Percentiles rank a stretch among this genome's conserved stretches.
Evolutionary conservation across 2,329 filamentous ascomycete genomes (phyloP).

Genomic region (Camillea tinctor): DNA sequence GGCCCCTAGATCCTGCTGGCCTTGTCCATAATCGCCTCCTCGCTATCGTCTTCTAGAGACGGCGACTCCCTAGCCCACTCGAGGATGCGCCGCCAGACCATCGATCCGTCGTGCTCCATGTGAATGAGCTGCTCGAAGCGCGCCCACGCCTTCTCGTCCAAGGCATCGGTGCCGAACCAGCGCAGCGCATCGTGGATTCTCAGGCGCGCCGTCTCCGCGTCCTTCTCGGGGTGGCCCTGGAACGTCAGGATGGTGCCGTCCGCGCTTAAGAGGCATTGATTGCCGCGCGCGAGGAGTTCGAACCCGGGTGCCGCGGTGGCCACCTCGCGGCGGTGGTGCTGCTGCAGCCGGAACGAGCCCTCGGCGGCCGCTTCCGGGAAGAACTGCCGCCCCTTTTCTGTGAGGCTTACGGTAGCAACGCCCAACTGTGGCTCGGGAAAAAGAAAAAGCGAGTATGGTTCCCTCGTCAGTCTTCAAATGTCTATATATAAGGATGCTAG

Average conservation of each 20-base stretch:
- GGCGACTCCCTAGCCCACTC: slow-evolving; percentile 23
- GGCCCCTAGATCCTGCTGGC: background rate
- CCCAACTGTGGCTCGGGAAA: slow-evolving; percentile 29
- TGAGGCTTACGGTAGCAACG: slow-evolving; percentile 37
- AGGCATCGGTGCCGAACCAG: slow-evolving; percentile 37
- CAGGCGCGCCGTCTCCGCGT: slow-evolving; percentile 37
- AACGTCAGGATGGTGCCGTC: slow-evolving; percentile 41
- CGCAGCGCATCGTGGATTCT: slow-evolving; percentile 35
- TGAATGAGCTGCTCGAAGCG: slow-evolving; percentile 29
- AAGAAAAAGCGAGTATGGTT: background rate
- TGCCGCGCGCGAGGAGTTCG: slow-evolving; percentile 33
- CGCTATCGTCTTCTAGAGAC: background rate
- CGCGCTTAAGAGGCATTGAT: slow-evolving; percentile 40
- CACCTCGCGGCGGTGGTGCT: slow-evolving; percentile 43
- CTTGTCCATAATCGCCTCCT: background rate
- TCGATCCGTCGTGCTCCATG: slow-evolving; percentile 36
- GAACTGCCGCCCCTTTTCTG: slow-evolving; percentile 36
- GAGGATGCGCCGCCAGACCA: slow-evolving; percentile 34
- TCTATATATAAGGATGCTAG: too few species aligned
- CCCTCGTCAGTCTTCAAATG: slow-evolving; percentile 1
- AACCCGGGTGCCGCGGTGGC: slow-evolving; percentile 34
- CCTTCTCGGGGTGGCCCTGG: slow-evolving; percentile 46
- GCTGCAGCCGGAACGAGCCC: slow-evolving; percentile 34
- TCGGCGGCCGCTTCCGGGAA: slow-evolving; percentile 30
- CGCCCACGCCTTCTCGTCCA: slow-evolving; percentile 30